These are phyloP conservation scores for Sugiyamaella novakii DNA, from an alignment of 1,139 yeast species.

Conservation along the genomic window DNA sequence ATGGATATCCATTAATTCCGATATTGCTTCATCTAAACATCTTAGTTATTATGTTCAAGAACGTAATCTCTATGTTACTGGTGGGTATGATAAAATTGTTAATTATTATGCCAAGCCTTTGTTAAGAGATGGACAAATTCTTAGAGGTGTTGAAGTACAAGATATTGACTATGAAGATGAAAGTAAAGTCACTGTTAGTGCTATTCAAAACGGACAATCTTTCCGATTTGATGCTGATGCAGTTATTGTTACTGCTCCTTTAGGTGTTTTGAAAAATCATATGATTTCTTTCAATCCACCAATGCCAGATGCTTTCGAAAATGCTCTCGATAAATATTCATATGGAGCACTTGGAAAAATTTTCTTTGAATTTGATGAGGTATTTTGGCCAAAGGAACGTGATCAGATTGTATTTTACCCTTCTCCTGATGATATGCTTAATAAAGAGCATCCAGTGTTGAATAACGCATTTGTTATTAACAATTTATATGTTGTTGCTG, in stretches of 20 bases:
- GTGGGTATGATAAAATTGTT: slow-evolving; percentile 59
- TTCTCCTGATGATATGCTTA: slow-evolving; percentile 26
- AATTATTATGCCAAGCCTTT: slow-evolving; percentile 48
- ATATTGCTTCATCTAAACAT: slow-evolving; percentile 59
- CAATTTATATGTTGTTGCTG: slow-evolving; percentile 33
- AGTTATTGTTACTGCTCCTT: slow-evolving; percentile 76
- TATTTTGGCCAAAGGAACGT: slow-evolving; percentile 66
- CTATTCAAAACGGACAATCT: slow-evolving; percentile 21
- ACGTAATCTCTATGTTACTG: slow-evolving; percentile 63
- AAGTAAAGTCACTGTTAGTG: slow-evolving; percentile 30
- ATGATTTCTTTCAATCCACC: slow-evolving; percentile 60
- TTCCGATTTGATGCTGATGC: slow-evolving; percentile 28
- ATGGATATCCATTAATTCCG: slow-evolving; percentile 76
- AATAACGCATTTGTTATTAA: slow-evolving; percentile 32
- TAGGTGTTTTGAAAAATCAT: slow-evolving; percentile 52
- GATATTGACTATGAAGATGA: slow-evolving; percentile 39
- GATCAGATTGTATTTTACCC: slow-evolving; percentile 35
- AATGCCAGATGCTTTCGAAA: slow-evolving; percentile 48
- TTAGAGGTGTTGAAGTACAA: slow-evolving; percentile 50
- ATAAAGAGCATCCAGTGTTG: slow-evolving; percentile 29
- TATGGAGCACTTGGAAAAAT: slow-evolving; percentile 78
- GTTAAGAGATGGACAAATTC: slow-evolving; percentile 44
- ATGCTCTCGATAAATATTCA: slow-evolving; percentile 55
- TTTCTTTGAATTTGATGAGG: slow-evolving; percentile 64
- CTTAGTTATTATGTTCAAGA: slow-evolving; percentile 71